phyloP scores from a whole-genome alignment of 176 grass and related monocot genomes.

The Eremochloa ophiuroides region DNA sequence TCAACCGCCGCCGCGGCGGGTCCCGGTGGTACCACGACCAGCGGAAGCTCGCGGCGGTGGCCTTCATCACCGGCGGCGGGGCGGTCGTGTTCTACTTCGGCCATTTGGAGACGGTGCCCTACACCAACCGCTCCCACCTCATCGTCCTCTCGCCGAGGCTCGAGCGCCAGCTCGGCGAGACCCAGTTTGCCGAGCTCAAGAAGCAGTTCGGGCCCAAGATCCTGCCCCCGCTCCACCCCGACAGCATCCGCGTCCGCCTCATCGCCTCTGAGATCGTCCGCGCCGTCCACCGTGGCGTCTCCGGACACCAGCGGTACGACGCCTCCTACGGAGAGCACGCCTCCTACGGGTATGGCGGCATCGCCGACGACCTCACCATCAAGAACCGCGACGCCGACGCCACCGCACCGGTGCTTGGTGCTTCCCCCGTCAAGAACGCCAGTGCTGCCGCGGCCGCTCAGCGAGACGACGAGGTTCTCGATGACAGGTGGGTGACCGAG shows the following conservation, averaged over 20 bases:
- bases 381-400: slow-evolving; percentile 24
- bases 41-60: slow-evolving; percentile 44
- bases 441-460: slow-evolving; percentile 24
- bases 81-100: slow-evolving; percentile 58
- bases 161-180: slow-evolving; percentile 82
- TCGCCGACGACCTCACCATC: slow-evolving; percentile 25
- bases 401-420: slow-evolving; percentile 14
- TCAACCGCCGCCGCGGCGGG: slow-evolving; percentile 48
- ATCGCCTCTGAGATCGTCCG: slow-evolving; percentile 74
- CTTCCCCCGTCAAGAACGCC: slow-evolving; percentile 17
- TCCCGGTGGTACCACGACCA: slow-evolving; percentile 75
- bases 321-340: slow-evolving; percentile 22
- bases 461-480: slow-evolving; percentile 76
- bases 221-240: slow-evolving; percentile 84
- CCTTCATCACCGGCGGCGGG: slow-evolving; percentile 36
- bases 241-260: slow-evolving; percentile 77
- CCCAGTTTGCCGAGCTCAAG: slow-evolving; percentile 70
- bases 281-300: slow-evolving; percentile 64
- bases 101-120: slow-evolving; percentile 84
- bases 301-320: slow-evolving; percentile 12
- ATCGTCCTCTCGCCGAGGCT: slow-evolving; percentile 52
- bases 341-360: slow-evolving; percentile 51
- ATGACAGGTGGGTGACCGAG: slow-evolving; percentile 79
- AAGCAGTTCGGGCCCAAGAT: slow-evolving; percentile 61
- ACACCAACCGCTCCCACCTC: slow-evolving; percentile 80